Conservation (phyloP, 1,139 yeast species). For the Pichia sp. region DNA sequence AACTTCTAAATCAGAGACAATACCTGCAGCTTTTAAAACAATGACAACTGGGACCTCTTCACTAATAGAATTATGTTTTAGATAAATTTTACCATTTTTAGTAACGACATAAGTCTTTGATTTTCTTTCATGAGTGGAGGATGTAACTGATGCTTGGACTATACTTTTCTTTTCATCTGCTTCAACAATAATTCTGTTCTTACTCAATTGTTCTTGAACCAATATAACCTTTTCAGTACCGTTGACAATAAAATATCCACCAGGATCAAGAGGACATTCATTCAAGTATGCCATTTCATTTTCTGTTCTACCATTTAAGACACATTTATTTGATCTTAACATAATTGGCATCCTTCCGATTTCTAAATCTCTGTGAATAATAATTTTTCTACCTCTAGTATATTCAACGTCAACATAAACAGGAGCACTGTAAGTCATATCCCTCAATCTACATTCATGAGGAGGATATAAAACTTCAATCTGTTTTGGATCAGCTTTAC, state of each 20-base stretch:
- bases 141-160: slow-evolving; percentile 95
- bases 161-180: slow-evolving; percentile 92
- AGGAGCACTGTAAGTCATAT: slow-evolving; percentile 92
- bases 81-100: slow-evolving; percentile 79
- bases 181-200: slow-evolving; percentile 96
- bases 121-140: slow-evolving; percentile 96
- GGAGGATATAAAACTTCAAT: slow-evolving; percentile 76
- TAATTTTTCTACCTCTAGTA: slow-evolving; percentile 88
- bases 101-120: slow-evolving; percentile 94
- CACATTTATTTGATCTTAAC: slow-evolving; percentile 90
- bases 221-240: slow-evolving; percentile 97
- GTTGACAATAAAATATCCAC: slow-evolving; percentile 95
- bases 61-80: slow-evolving; percentile 81
- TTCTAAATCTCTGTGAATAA: slow-evolving; percentile 82
- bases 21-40: slow-evolving; percentile 91
- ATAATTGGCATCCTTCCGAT: slow-evolving; percentile 98
- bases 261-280: slow-evolving; percentile 98
- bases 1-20: slow-evolving; percentile 86
- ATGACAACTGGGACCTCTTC: slow-evolving; percentile 95
- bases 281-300: slow-evolving; percentile 78
- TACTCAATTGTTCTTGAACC: slow-evolving; percentile 93
- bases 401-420: slow-evolving; percentile 95
- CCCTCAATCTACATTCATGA: slow-evolving; percentile 94
- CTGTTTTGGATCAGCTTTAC: slow-evolving; percentile 43
- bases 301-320: slow-evolving; percentile 72